Base-by-base conservation (phyloP, 2,329 filamentous ascomycete species). In the Apiospora rasikravindrae region DNA sequence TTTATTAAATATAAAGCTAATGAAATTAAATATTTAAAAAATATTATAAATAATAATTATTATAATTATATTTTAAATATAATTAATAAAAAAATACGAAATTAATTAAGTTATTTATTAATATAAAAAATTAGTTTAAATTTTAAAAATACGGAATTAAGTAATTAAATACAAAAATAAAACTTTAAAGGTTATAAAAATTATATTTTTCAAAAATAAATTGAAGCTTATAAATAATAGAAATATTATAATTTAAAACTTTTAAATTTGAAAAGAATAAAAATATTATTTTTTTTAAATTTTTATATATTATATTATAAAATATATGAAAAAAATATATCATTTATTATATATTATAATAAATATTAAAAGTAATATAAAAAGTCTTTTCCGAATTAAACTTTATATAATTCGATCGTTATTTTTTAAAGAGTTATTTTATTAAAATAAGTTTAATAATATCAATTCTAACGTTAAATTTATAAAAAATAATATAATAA, bases 221-320 rank as follows among this genome's bases (percentile, higher is more conserved):
- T n/a, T n/a, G n/a, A 49, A 10, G 6, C 8, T 49, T n/a, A n/a
- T 49, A 49, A n/a, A n/a, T n/a, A 10, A 4, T 2, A 2, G n/a
- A n/a, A 49, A 49, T n/a, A 11, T n/a, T 2, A 2, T 49, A 49
- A 10, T 49, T n/a, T 49, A 49, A n/a, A n/a, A n/a, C 6, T 3
- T n/a, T n/a, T 10, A n/a, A n/a, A 22, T 49, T n/a, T 2, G 1
- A 10, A 10, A 49, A 49, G n/a, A 47, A 47, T 33, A 22, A 16
- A 7, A 2, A 19, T 22, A 47, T 22, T 8, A 37, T 10, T 8
- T 3, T 49, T 49, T n/a, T n/a, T 49, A 10, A n/a, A n/a, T n/a
- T 49, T 49, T 10, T 49, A 49, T 49, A 49, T 49, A 49, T 49
- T 49, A 67, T 67, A 67, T 45, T 67, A 44, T 45, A 68, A 29